Evolutionary conservation across 1,139 yeast genomes (phyloP).

Genomic region (Taphrina wiesneri): DNA sequence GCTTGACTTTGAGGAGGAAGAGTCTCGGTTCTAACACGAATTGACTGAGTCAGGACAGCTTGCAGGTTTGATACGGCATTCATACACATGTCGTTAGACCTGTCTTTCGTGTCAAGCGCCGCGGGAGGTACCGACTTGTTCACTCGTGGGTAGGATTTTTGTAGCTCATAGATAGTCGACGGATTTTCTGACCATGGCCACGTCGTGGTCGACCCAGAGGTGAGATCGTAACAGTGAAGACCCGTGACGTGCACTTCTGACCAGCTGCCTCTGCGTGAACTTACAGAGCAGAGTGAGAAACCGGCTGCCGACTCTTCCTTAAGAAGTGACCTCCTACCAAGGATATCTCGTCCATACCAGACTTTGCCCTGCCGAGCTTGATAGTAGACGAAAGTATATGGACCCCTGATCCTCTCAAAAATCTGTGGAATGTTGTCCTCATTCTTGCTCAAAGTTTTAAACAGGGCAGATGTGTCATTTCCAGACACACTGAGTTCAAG

Average conservation of each 20-base stretch:
- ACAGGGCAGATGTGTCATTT: constrained; percentile 57
- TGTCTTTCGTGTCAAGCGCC: neutral
- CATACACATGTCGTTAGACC: neutral
- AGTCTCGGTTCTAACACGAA: constrained; percentile 36
- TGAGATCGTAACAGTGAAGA: constrained; percentile 41
- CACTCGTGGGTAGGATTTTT: neutral
- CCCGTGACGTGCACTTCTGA: constrained; percentile 45
- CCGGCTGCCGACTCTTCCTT: constrained; percentile 48
- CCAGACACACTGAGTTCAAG: neutral
- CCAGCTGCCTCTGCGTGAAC: constrained; percentile 37
- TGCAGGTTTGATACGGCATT: constrained; percentile 12
- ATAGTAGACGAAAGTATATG: constrained; percentile 67
- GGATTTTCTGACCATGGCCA: neutral
- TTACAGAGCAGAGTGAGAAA: constrained; percentile 44
- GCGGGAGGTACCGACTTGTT: neutral
- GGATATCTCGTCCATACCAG: constrained; percentile 78
- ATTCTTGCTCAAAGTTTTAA: constrained; percentile 41
- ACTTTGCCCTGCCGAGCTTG: constrained; percentile 50
- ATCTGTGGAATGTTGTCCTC: constrained; percentile 45
- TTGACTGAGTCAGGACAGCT: constrained; percentile 29
- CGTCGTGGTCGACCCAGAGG: neutral
- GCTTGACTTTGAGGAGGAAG: constrained; percentile 32
- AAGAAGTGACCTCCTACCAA: constrained; percentile 78
- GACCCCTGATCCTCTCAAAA: constrained; percentile 62
- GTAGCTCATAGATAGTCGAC: neutral